phyloP scores from a whole-genome alignment of 805 yeast species.

The Scheffersomyces ergatensis region DNA sequence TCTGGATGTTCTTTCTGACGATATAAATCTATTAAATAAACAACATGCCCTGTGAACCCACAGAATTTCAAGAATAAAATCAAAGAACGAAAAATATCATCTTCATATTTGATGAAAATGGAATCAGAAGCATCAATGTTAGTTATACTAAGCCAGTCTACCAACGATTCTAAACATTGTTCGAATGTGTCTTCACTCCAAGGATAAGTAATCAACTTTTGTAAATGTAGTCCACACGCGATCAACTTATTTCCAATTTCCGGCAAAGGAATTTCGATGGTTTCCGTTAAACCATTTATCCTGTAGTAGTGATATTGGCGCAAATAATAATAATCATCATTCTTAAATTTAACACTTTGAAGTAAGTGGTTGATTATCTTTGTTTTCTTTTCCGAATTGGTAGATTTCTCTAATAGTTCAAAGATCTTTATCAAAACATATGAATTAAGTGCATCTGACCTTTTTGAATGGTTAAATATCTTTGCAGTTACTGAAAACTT shows the following conservation, averaged over 20 bases:
- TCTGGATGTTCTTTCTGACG: constrained; percentile 11
- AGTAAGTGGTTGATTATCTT: constrained; percentile 14
- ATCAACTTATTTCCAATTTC: constrained; percentile 8
- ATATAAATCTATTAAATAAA: constrained; percentile 17
- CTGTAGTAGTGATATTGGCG: constrained; percentile 19
- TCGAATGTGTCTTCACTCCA: constrained; percentile 21
- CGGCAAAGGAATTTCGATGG: constrained; percentile 5
- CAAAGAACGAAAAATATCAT: constrained; percentile 20
- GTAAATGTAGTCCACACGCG: constrained; percentile 19
- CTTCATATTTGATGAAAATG: constrained; percentile 18
- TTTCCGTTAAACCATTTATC: constrained; percentile 12
- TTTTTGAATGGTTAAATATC: constrained; percentile 6
- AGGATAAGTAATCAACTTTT: constrained; percentile 15
- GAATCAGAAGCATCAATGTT: constrained; percentile 3
- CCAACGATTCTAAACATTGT: constrained; percentile 11
- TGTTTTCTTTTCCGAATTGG: constrained; percentile 13
- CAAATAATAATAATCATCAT: constrained; percentile 9
- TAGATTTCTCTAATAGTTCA: constrained; percentile 16
- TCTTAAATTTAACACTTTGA: constrained; percentile 8
- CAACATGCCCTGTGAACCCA: constrained; percentile 20
- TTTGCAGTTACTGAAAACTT: not conserved
- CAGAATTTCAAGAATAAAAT: constrained; percentile 22
- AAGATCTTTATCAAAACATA: constrained; percentile 15
- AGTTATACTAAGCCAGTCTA: constrained; percentile 9
- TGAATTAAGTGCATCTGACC: constrained; percentile 13